Base-by-base conservation (phyloP, 2,329 filamentous ascomycete species). In the Elsinoe batatas region DNA sequence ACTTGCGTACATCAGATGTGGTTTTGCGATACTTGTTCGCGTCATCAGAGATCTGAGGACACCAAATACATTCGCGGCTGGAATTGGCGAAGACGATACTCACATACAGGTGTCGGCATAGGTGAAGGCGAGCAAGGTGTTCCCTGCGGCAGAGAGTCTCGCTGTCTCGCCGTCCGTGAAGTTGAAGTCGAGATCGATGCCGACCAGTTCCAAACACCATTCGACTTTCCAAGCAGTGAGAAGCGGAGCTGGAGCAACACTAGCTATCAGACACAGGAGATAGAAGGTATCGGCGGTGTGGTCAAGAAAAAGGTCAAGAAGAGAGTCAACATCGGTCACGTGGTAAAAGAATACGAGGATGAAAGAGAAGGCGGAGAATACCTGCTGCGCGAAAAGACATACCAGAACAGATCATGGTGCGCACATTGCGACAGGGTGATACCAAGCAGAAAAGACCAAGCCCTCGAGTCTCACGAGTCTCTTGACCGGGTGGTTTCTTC, bases 51-150 rank as follows among this genome's bases (percentile, higher is more conserved):
- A 20, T 74, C 73, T 33, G 72, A 72, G 11, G 81, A 84, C 60
- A 79, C 75, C 4, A 79, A 75, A 12, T 84, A 85, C 64, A 68
- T 76, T 42, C 75, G 79, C 3, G 88, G 91, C 55, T 96, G 91
- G 90, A 86, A 82, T 59, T 96, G 91, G 91, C 84, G 91, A 51
- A 88, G 82, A 38, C 82, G 88, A 20, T 96, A 95, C 68, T 85
- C 91, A 17, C 88, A 88, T 2, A 76, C 94, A 0, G 89, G 90
- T 20, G 91, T 87, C 0, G 91, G 91, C 4, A 88, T 95, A 30
- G 89, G 90, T 42, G 88, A 95, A 63, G 90, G 89, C 32, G 84
- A 90, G 64, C 85, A 91, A 63, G 91, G 90, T 30, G 89, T 96
- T 12, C 83, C 88, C 60, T 97, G 91, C 66, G 91, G 89, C 0